A percentile compares a stretch with the other conserved stretches of the same genome.
These are phyloP conservation scores for Nowakowskiella sp. DNA, from an alignment of 192 early-diverging fungal species.

Conservation along the genomic window DNA sequence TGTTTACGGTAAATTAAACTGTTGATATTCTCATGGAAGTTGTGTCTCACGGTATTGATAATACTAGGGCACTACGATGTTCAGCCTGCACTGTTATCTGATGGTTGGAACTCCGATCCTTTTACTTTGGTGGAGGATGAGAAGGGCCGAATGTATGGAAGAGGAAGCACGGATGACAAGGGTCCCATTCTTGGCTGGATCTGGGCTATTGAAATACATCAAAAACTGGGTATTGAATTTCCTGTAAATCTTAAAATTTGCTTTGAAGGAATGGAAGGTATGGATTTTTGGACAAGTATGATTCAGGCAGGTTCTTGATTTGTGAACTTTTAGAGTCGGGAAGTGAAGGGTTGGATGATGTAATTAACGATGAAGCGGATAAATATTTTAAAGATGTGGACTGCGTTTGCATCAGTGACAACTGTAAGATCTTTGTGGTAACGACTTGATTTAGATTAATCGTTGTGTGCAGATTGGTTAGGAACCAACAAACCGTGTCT, in stretches of 20 bases:
- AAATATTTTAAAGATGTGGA: conserved; percentile 86
- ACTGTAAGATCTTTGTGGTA: conserved; percentile 42
- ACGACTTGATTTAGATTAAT: conserved; percentile 1
- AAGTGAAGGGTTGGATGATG: conserved; percentile 87
- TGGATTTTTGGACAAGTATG: background rate
- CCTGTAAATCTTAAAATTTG: conserved; percentile 95
- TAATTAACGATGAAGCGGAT: conserved; percentile 80
- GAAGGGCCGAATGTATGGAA: conserved; percentile 75
- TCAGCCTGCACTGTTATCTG: conserved; percentile 66
- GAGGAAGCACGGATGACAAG: conserved; percentile 96
- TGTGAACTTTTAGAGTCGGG: conserved; percentile 51
- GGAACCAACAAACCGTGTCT: conserved; percentile 93
- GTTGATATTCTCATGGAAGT: background rate
- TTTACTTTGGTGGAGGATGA: conserved; percentile 80
- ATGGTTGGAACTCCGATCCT: conserved; percentile 82
- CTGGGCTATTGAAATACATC: conserved; percentile 89
- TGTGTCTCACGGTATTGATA: background rate
- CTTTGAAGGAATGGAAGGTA: conserved; percentile 90
- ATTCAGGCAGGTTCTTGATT: background rate
- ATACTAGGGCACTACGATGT: conserved; percentile 86
- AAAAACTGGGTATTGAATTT: conserved; percentile 79
- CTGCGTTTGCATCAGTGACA: conserved; percentile 94
- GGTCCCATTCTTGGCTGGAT: conserved; percentile 96
- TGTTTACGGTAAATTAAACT: conserved; percentile 60
- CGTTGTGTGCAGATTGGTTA: conserved; percentile 66